Base-by-base conservation (phyloP, 257 asterid species). In the Striga asiatica region DNA sequence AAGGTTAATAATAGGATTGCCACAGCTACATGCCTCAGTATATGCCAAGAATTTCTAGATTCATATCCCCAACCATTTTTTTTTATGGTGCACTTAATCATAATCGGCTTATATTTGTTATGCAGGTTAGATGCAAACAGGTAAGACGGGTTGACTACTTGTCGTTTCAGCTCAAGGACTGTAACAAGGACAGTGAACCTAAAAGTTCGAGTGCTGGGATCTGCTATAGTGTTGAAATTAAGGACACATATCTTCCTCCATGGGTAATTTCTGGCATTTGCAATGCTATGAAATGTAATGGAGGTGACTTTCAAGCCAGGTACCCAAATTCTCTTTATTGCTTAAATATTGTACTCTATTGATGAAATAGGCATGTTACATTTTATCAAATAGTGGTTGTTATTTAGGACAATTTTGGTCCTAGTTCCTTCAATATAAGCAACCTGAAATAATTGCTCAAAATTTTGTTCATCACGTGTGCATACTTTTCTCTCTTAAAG, bases 121-220 rank as follows among this genome's bases (percentile, higher is more conserved):
- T 75, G 65, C 93, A 92, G 98, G 81, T 84, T 54, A 78, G 72
- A 71, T 87, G 97, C 76, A 92, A 82, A 72, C 93, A 88, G 75
- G 83, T 88, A 64, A 81, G 88, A 71, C 79, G 75, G 71, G 77
- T 72, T 32, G 84, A 81, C 66, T 69, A 76, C 53, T 23, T 75
- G 67, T 57, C 71, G 60, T 66, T 73, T 29, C 76, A 71, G 70
- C 60, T 34, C 50, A 69, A 74, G 69, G 85, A 70, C 54, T 63
- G 78, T 39, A 62, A 24, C 54, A 50, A 58, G 57, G 64, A 54
- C 54, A 64, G 50, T 49, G 88, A 72, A 54, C 64, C 71, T 50
- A 38, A 54, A 22, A 71, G 17, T 55, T 78, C 84, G 63, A 76
- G 80, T 53, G 57, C 74, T 53, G 89, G 85, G 62, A 78, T 87